Conservation (phyloP, 768 basidiomycete genomes). For the Mycena vitilis region DNA sequence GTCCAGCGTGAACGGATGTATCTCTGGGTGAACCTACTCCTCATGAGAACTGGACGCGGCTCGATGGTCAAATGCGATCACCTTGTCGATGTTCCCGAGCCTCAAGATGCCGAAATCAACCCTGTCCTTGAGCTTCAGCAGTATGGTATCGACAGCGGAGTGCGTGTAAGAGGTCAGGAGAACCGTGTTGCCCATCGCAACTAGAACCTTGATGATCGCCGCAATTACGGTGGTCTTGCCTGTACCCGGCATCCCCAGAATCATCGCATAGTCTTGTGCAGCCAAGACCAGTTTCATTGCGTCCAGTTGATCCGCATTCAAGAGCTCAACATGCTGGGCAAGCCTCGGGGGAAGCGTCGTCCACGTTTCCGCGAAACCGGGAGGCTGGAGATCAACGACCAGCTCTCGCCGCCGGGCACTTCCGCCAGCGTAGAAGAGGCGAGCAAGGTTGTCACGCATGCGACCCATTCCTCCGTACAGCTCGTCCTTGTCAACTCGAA, state of each 20-base stretch:
- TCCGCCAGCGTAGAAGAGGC: slow-evolving; percentile 85
- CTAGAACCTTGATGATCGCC: slow-evolving; percentile 84
- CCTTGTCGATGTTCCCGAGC: slow-evolving; percentile 94
- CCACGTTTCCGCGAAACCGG: slow-evolving; percentile 62
- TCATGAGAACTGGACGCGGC: slow-evolving; percentile 5
- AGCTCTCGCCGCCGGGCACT: slow-evolving; percentile 75
- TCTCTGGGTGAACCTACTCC: slow-evolving; percentile 83
- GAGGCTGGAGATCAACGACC: slow-evolving; percentile 83
- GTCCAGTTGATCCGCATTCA: slow-evolving; percentile 79
- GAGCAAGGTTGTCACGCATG: slow-evolving; percentile 90
- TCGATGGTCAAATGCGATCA: slow-evolving; percentile 43
- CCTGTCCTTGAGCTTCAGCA: slow-evolving; percentile 79
- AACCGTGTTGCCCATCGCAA: slow-evolving; percentile 86
- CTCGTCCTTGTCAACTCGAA: slow-evolving; percentile 96
- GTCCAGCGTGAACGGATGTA: slow-evolving; percentile 76
- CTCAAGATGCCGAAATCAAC: slow-evolving; percentile 81
- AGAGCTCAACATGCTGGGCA: slow-evolving; percentile 46
- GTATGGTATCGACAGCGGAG: slow-evolving; percentile 97
- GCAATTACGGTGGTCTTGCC: slow-evolving; percentile 97
- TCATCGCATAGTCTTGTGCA: slow-evolving; percentile 90
- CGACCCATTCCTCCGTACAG: slow-evolving; percentile 87
- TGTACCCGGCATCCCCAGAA: slow-evolving; percentile 98
- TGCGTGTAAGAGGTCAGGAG: slow-evolving; percentile 95
- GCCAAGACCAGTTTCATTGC: slow-evolving; percentile 81
- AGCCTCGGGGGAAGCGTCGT: slow-evolving; percentile 37